Conservation (phyloP, 169 alveolate genomes). For the Ichthyophthirius multifiliis region DNA sequence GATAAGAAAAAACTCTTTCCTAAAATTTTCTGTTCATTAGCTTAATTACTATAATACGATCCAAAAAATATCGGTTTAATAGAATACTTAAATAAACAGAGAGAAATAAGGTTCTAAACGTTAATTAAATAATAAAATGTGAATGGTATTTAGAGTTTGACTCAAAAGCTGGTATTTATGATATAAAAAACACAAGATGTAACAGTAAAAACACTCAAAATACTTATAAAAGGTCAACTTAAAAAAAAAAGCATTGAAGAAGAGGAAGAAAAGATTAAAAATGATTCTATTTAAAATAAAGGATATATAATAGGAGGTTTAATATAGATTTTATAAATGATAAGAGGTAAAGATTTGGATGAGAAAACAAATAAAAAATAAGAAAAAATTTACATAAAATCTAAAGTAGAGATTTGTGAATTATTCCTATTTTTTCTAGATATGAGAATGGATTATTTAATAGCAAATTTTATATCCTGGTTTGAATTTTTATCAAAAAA, state of each 20-base stretch:
- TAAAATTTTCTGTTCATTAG: too few species aligned
- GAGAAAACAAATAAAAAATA: not conserved
- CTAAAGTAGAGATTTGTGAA: slow-evolving; percentile 31
- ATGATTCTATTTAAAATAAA: not conserved
- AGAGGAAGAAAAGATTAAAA: not conserved
- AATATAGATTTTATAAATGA: slow-evolving; percentile 1
- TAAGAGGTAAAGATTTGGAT: not conserved
- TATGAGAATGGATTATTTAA: slow-evolving; percentile 29
- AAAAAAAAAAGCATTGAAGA: slow-evolving; percentile 5
- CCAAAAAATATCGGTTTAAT: too few species aligned
- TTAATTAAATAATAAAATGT: too few species aligned
- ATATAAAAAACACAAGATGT: too few species aligned
- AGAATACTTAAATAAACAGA: too few species aligned
- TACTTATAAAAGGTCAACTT: not conserved
- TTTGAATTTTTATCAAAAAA: too few species aligned
- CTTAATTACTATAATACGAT: too few species aligned
- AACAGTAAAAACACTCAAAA: not conserved
- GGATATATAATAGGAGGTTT: slow-evolving; percentile 18
- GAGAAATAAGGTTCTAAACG: too few species aligned
- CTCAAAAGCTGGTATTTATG: too few species aligned
- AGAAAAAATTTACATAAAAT: slow-evolving; percentile 4
- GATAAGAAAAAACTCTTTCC: too few species aligned
- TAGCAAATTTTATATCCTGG: slow-evolving; percentile 26
- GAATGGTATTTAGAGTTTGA: too few species aligned
- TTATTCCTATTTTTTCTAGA: slow-evolving; percentile 19